Conservation (phyloP, 2,329 filamentous ascomycete species). For the Diplodia scrobiculata region DNA sequence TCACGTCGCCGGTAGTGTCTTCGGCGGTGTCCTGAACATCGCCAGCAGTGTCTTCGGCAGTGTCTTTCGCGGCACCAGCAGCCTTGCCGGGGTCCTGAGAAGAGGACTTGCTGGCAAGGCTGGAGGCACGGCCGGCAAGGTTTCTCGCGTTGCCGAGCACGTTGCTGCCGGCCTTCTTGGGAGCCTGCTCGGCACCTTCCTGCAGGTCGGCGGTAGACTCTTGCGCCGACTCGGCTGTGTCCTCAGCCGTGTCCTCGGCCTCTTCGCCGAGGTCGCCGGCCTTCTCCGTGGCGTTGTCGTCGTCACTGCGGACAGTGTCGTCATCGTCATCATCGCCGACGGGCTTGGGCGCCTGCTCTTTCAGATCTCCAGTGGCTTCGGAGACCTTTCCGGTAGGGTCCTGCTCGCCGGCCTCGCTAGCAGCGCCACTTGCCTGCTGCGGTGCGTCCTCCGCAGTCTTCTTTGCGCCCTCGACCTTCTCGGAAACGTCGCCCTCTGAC, state of each 20-base stretch:
- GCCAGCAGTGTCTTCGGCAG: slow-evolving; percentile 35
- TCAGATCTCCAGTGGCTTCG: slow-evolving; percentile 50
- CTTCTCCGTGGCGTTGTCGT: slow-evolving; percentile 51
- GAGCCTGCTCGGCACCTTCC: slow-evolving; percentile 22
- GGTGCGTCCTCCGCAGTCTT: slow-evolving; percentile 39
- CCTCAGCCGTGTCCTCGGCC: slow-evolving; percentile 39
- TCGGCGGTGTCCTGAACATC: slow-evolving; percentile 34
- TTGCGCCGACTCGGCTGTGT: slow-evolving; percentile 22
- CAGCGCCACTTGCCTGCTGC: slow-evolving; percentile 40
- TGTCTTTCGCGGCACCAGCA: slow-evolving; percentile 43
- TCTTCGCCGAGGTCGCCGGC: slow-evolving; percentile 43
- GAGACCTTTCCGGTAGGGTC: slow-evolving; percentile 51
- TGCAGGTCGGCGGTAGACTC: slow-evolving; percentile 30
- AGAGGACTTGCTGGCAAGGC: slow-evolving; percentile 49
- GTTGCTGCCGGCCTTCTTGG: slow-evolving; percentile 21
- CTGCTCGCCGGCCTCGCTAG: slow-evolving; percentile 41
- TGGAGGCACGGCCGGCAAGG: slow-evolving; percentile 52
- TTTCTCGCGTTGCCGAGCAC: slow-evolving; percentile 37
- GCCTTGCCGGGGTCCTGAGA: slow-evolving; percentile 44
- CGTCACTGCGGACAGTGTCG: slow-evolving; percentile 44
- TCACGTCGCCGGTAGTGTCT: slow-evolving; percentile 43
- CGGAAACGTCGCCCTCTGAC: slow-evolving; percentile 38
- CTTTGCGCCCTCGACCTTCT: slow-evolving; percentile 39
- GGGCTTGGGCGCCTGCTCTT: slow-evolving; percentile 52
- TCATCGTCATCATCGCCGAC: slow-evolving; percentile 49